Conservation (phyloP, 148 eudicot species). For the Pharnaceum exiguum region DNA sequence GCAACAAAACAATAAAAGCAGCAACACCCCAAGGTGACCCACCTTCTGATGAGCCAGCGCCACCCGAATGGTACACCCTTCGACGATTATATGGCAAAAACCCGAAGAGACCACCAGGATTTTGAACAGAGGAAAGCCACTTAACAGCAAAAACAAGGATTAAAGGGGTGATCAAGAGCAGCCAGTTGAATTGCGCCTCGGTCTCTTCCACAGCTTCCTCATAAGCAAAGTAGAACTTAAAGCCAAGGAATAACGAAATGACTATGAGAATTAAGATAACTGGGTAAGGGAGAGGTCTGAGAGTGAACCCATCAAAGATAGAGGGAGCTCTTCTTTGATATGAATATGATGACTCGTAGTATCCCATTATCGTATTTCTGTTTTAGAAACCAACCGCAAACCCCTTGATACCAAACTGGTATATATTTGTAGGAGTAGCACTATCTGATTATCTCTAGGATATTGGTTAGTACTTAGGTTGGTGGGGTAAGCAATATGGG, state of each 20-base stretch:
- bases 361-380: neutral
- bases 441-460: no score
- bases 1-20: constrained; percentile 56
- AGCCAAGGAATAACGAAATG: constrained; percentile 43
- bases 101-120: constrained; percentile 23
- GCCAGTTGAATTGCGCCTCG: constrained; percentile 56
- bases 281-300: constrained; percentile 73
- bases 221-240: constrained; percentile 47
- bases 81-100: constrained; percentile 25
- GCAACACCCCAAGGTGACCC: constrained; percentile 73
- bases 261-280: constrained; percentile 52
- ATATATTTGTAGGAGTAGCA: no score
- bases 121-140: constrained; percentile 47
- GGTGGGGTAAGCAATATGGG: no score
- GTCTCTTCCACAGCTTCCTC: constrained; percentile 48
- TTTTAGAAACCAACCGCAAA: no score
- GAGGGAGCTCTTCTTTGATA: constrained; percentile 28
- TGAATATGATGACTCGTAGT: constrained; percentile 2
- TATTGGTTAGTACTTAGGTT: no score
- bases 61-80: constrained; percentile 6
- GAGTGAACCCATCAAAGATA: constrained; percentile 48
- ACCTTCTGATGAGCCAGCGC: constrained; percentile 18
- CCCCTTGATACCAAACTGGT: no score
- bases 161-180: constrained; percentile 50
- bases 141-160: constrained; percentile 39